phyloP scores from a whole-genome alignment of 1,284 basidiomycete species.

The Boletellus deceptivus region DNA sequence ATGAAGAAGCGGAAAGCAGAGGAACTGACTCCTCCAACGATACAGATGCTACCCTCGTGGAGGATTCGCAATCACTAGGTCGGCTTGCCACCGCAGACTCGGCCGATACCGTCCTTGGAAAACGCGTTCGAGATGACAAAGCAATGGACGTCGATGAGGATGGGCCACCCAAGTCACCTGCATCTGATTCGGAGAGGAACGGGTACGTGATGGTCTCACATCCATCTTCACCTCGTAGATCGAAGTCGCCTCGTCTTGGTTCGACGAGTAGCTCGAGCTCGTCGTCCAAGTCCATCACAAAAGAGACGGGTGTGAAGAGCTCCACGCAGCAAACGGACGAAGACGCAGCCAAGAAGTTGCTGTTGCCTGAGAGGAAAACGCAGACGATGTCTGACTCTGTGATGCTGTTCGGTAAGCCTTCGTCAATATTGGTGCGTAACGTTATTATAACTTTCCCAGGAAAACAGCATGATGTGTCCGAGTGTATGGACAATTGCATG shows the following conservation, averaged over 20 bases:
- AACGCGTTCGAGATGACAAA: slow-evolving; percentile 57
- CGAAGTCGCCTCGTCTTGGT: slow-evolving; percentile 39
- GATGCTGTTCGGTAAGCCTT: slow-evolving; percentile 83
- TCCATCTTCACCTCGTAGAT: slow-evolving; percentile 39
- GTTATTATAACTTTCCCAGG: slow-evolving; percentile 40
- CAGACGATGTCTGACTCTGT: slow-evolving; percentile 62
- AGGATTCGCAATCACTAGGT: slow-evolving; percentile 52
- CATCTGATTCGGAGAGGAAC: slow-evolving; percentile 42
- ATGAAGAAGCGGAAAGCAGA: slow-evolving; percentile 70
- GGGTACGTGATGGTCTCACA: slow-evolving; percentile 49
- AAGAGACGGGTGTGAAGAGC: slow-evolving; percentile 43
- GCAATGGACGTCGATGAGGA: slow-evolving; percentile 51
- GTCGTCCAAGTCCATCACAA: slow-evolving; percentile 33
- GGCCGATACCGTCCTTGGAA: slow-evolving; percentile 67
- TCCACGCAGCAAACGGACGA: slow-evolving; percentile 22
- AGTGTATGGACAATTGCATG: slow-evolving; percentile 99
- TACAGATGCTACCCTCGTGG: slow-evolving; percentile 80
- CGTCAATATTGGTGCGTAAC: background rate
- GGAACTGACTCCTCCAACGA: slow-evolving; percentile 80
- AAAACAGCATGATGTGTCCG: slow-evolving; percentile 97
- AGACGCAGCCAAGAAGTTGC: slow-evolving; percentile 45
- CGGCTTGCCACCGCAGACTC: slow-evolving; percentile 30
- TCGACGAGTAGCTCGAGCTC: slow-evolving; percentile 31
- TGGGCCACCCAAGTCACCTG: slow-evolving; percentile 33
- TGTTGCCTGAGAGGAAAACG: slow-evolving; percentile 62